These are phyloP conservation scores for Leccinum subtestaceum DNA, from an alignment of 768 basidiomycete genomes.

Conservation along the genomic window DNA sequence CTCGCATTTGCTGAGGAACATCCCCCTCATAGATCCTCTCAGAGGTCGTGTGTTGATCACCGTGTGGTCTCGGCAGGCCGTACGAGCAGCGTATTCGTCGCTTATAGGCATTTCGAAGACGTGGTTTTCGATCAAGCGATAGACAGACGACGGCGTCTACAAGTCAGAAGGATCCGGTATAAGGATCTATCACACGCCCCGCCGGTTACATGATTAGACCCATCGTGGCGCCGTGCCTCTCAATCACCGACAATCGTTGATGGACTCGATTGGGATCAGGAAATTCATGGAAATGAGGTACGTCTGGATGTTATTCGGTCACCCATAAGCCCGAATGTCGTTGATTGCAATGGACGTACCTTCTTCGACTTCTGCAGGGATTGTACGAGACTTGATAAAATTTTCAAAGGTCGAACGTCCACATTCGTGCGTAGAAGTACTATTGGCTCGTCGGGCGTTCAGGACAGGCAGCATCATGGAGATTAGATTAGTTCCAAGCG, in stretches of 20 bases:
- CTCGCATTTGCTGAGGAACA: constrained; percentile 11
- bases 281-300: background rate
- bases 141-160: background rate
- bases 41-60: constrained; percentile 9
- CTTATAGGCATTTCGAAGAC: constrained; percentile 13
- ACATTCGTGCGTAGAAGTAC: too few species aligned
- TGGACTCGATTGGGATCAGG: background rate
- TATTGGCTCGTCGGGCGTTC: too few species aligned
- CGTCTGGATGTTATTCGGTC: background rate
- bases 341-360: too few species aligned
- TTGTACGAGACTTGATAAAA: too few species aligned
- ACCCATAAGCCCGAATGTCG: background rate
- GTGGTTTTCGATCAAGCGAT: background rate
- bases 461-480: too few species aligned
- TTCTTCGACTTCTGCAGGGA: too few species aligned
- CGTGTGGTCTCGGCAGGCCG: constrained; percentile 16
- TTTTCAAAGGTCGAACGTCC: too few species aligned
- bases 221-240: background rate
- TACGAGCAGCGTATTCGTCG: constrained; percentile 19
- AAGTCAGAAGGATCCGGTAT: background rate
- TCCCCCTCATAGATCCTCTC: background rate
- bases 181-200: background rate
- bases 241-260: background rate
- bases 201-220: background rate
- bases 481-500: too few species aligned